phyloP scores from a whole-genome alignment of 129 eudicot genomes.

The Erigeron canadensis region DNA sequence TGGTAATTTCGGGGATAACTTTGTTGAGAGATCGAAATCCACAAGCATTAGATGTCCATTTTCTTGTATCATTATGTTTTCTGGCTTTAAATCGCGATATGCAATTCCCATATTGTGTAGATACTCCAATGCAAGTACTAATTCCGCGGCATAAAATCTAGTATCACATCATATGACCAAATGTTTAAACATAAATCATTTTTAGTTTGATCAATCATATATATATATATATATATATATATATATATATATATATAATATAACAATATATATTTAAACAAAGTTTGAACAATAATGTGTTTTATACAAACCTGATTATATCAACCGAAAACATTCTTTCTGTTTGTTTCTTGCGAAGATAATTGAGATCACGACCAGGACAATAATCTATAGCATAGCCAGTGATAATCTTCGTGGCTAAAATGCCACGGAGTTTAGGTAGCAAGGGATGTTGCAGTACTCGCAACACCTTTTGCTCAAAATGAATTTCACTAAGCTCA shows the following conservation, averaged over 20 bases:
- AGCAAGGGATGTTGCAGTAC: constrained; percentile 63
- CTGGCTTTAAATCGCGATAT: constrained; percentile 90
- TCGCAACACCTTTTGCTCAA: constrained; percentile 66
- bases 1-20: constrained; percentile 51
- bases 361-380: constrained; percentile 76
- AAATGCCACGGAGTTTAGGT: constrained; percentile 71
- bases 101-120: constrained; percentile 70
- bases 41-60: constrained; percentile 90
- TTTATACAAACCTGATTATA: constrained; percentile 52
- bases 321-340: constrained; percentile 89
- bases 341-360: constrained; percentile 56
- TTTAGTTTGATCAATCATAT: background rate
- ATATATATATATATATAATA: no score
- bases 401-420: constrained; percentile 53
- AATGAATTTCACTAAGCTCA: constrained; percentile 43
- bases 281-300: background rate
- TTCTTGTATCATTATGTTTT: constrained; percentile 77
- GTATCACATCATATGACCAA: background rate
- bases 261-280: background rate
- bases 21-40: constrained; percentile 87
- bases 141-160: constrained; percentile 90
- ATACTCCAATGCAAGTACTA: constrained; percentile 84
- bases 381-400: constrained; percentile 95
- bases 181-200: background rate
- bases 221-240: no score